phyloP scores from a whole-genome alignment of 805 yeast species.

The Hanseniaspora lindneri region DNA sequence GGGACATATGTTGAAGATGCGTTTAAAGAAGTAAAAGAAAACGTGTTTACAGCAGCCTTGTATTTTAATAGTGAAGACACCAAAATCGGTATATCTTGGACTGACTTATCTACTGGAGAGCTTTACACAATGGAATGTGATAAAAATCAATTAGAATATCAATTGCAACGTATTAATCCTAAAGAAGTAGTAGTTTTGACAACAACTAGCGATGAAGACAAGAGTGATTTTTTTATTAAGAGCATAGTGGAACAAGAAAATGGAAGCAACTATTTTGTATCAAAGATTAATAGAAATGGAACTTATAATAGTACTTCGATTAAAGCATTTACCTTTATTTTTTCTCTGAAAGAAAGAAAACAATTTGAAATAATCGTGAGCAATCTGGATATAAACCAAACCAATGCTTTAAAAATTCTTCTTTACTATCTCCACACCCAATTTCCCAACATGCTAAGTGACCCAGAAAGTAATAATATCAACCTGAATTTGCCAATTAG shows the following conservation, averaged over 20 bases:
- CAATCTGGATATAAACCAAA: slow-evolving; percentile 34
- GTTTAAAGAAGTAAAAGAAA: slow-evolving; percentile 55
- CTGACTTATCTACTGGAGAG: slow-evolving; percentile 76
- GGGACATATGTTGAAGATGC: slow-evolving; percentile 87
- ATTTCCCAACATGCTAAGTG: slow-evolving; percentile 47
- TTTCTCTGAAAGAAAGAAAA: slow-evolving; percentile 24
- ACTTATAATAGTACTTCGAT: slow-evolving; percentile 27
- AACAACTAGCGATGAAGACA: slow-evolving; percentile 24
- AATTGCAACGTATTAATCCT: slow-evolving; percentile 63
- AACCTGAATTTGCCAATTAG: slow-evolving; percentile 57
- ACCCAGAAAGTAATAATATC: slow-evolving; percentile 26
- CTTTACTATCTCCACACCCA: slow-evolving; percentile 61
- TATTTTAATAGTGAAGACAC: slow-evolving; percentile 29
- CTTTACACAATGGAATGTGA: slow-evolving; percentile 30
- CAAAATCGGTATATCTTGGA: slow-evolving; percentile 71
- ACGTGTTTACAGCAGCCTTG: slow-evolving; percentile 46
- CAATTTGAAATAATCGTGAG: slow-evolving; percentile 24
- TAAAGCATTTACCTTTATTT: slow-evolving; percentile 31
- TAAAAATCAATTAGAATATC: neutral
- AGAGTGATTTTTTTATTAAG: neutral
- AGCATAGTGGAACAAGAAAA: slow-evolving; percentile 37
- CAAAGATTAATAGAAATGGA: slow-evolving; percentile 32
- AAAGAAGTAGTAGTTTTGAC: slow-evolving; percentile 59
- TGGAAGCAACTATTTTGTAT: slow-evolving; percentile 32
- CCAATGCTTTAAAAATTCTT: slow-evolving; percentile 49